phyloP scores from a whole-genome alignment of 495 filamentous ascomycete species.

The Corynascus novoguineensis region DNA sequence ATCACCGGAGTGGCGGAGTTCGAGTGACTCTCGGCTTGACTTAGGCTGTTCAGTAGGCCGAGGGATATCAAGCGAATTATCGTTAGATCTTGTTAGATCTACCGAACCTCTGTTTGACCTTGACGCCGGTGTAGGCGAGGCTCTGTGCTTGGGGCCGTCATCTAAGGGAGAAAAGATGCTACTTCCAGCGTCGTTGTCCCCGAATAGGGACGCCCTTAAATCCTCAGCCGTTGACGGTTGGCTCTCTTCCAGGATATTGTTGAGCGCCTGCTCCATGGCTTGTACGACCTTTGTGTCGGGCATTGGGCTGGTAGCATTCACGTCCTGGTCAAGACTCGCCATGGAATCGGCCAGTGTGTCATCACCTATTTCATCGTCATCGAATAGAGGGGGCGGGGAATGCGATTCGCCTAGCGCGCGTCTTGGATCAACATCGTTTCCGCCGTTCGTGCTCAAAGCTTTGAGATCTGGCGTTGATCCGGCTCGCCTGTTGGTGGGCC shows the following conservation, averaged over 20 bases:
- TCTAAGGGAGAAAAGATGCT: conserved; percentile 44
- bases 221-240: conserved; percentile 58
- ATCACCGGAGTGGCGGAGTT: conserved; percentile 27
- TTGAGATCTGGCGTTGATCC: conserved; percentile 44
- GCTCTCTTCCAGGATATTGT: conserved; percentile 80
- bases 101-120: conserved; percentile 48
- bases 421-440: conserved; percentile 35
- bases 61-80: conserved; percentile 1
- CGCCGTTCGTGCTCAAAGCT: conserved; percentile 27
- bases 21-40: conserved; percentile 50
- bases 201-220: conserved; percentile 51
- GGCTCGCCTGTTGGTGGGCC: conserved; percentile 31
- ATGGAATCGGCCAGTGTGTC: conserved; percentile 49
- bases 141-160: conserved; percentile 33
- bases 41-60: conserved; percentile 9
- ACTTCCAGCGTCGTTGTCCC: conserved; percentile 45
- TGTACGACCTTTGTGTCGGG: conserved; percentile 65
- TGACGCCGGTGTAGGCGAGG: conserved; percentile 9
- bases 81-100: conserved; percentile 37
- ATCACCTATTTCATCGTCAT: conserved; percentile 50
- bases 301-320: conserved; percentile 27
- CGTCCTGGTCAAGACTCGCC: conserved; percentile 48
- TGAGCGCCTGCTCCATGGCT: conserved; percentile 92
- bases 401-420: conserved; percentile 44
- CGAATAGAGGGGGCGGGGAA: conserved; percentile 43